Evolutionary conservation across 257 asterid genomes (phyloP).

Genomic region (Marsdenia floribunda): DNA sequence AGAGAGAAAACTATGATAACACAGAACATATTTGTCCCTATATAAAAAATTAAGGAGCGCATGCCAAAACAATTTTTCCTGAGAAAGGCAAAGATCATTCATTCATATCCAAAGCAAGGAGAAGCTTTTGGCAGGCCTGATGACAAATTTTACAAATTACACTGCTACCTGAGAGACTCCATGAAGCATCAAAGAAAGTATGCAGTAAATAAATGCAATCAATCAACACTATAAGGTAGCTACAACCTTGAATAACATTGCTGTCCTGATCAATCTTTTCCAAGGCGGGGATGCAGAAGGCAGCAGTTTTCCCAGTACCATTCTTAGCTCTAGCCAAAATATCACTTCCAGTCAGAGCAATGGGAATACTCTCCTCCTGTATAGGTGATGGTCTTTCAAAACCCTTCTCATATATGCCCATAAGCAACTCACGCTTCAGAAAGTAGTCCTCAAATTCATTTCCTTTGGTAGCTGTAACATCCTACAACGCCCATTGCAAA

Average conservation of each 20-base stretch:
- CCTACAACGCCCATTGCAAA: conserved; percentile 37
- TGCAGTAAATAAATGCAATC: not conserved
- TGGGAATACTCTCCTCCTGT: conserved; percentile 96
- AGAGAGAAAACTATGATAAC: not conserved
- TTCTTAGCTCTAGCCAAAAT: conserved; percentile 91
- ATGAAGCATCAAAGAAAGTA: not conserved
- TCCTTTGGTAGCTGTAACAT: conserved; percentile 92
- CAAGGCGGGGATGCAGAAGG: conserved; percentile 82
- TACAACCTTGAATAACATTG: conserved; percentile 78
- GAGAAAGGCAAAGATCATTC: not conserved
- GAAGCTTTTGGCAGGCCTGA: not conserved
- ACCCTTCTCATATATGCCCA: conserved; percentile 97
- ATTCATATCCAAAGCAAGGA: not conserved
- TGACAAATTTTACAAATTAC: not conserved
- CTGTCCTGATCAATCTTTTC: conserved; percentile 86
- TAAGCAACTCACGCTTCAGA: conserved; percentile 78
- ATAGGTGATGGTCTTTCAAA: conserved; percentile 92
- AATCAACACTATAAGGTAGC: conserved; percentile 11
- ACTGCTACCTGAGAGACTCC: not conserved
- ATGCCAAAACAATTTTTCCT: not conserved
- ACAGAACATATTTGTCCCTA: not conserved
- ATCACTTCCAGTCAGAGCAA: conserved; percentile 87
- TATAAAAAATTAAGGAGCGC: not conserved
- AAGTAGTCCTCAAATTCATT: conserved; percentile 89
- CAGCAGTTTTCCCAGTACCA: conserved; percentile 96